A percentile compares a stretch with the other conserved stretches of the same genome.
Conservation (phyloP, 2,329 filamentous ascomycete species). For the Dothideomycetidae sp. region DNA sequence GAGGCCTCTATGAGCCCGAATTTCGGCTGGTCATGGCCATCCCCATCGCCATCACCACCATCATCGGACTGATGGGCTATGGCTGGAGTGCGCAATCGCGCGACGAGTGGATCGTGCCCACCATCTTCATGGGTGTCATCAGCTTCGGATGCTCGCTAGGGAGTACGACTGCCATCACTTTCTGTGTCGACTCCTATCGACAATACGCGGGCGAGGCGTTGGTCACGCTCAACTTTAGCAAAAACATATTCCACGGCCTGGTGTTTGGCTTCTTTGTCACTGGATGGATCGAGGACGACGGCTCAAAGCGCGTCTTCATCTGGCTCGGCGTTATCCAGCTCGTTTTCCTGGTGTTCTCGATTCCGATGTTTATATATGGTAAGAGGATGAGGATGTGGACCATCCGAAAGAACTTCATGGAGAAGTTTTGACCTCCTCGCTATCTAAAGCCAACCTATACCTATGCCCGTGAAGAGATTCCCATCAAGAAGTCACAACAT, state of each 20-base stretch:
- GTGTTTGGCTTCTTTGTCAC: constrained; percentile 83
- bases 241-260: constrained; percentile 84
- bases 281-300: constrained; percentile 62
- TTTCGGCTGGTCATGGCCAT: constrained; percentile 80
- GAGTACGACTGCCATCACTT: constrained; percentile 83
- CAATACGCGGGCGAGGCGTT: constrained; percentile 89
- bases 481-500: too few relatives aligned
- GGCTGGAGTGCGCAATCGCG: constrained; percentile 74
- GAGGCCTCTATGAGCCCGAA: constrained; percentile 90
- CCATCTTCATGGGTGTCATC: constrained; percentile 80
- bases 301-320: constrained; percentile 64
- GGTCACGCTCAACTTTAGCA: constrained; percentile 86
- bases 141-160: constrained; percentile 86
- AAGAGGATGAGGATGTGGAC: constrained; percentile 94
- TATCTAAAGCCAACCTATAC: too few relatives aligned
- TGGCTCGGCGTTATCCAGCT: constrained; percentile 79
- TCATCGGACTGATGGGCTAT: constrained; percentile 82
- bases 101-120: constrained; percentile 81
- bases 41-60: constrained; percentile 64
- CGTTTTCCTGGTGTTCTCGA: constrained; percentile 54
- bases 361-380: constrained; percentile 90
- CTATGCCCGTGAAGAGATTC: too few relatives aligned
- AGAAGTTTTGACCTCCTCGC: constrained; percentile 57
- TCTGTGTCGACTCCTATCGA: constrained; percentile 83
- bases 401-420: constrained; percentile 70